Evolutionary conservation across 1,284 basidiomycete species (phyloP), one percentile per base, ranked within the genome.

Genomic region (Ustilago esculenta): DNA sequence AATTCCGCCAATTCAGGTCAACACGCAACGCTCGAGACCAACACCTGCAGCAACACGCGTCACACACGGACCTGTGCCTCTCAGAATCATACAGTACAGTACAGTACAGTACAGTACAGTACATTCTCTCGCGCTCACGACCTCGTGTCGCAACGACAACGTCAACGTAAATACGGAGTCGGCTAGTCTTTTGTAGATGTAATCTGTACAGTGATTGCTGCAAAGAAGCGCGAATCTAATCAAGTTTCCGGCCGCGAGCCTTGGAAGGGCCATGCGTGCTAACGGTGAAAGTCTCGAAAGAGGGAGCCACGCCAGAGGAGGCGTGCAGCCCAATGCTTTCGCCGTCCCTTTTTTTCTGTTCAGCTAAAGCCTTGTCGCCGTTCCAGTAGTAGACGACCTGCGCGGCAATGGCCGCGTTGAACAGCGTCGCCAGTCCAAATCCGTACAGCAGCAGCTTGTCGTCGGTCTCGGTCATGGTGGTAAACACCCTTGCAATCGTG

Each of bases 391-490:
- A 57, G 9, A 74, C 34, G 27, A 79, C 76, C 56, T 81, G 77
- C 8, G 63, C 75, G 5, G 76, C 75, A 24, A 80, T 79, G n/a
- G 70, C 60, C 3, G 77, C 72, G 40, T 81, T 81, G 51, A 81
- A 81, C n/a, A 80, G 53, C 27, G 77, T 77, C 0, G 80, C 80
- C 15, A 81, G 65, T 12, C 73, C 75, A 51, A 81, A 81, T 5
- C 80, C 80, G 50, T 68, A 80, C 40, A 80, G 73, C 23, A 81
- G 54, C 41, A 81, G 68, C 47, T 57, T 66, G 65, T 81, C 80
- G 46, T 68, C 58, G n/a, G 80, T 81, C 68, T 81, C 80, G 20
- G 79, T 79, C 49, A 75, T 59, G 7, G 80, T 81, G n/a, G 80
- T 81, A 43, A 76, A 81, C 12, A 81, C 77, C 18, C 80, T 36